Conservation (phyloP, 176 grass and related monocot species). For the Oryza punctata region DNA sequence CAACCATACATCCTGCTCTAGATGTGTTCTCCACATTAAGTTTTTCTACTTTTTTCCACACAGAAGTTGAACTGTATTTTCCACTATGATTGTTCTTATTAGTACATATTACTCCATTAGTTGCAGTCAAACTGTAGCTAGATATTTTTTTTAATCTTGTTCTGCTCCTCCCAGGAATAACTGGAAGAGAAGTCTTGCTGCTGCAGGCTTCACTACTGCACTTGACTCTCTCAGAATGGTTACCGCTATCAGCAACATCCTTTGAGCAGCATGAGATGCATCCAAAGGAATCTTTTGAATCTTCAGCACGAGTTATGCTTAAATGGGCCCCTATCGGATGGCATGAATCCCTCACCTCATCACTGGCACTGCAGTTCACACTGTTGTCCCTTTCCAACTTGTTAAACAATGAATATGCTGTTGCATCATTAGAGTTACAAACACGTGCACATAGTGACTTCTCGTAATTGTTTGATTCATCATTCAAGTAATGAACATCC, state of each 20-base stretch:
- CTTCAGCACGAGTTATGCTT: constrained; percentile 25
- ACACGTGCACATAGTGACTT: constrained; percentile 21
- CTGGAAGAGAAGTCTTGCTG: constrained; percentile 42
- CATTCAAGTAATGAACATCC: constrained; percentile 23
- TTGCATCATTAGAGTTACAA: constrained; percentile 14
- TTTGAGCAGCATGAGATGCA: constrained; percentile 27
- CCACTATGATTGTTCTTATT: constrained; percentile 36
- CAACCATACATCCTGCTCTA: constrained; percentile 23
- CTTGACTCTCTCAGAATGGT: constrained; percentile 41
- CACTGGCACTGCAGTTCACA: constrained; percentile 14
- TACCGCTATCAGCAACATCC: constrained; percentile 37
- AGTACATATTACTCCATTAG: constrained; percentile 33
- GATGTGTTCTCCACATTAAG: constrained; percentile 9
- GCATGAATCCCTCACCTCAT: constrained; percentile 27
- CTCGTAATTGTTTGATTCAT: constrained; percentile 28
- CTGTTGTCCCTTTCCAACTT: constrained; percentile 23
- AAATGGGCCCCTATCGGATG: constrained; percentile 15
- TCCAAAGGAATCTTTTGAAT: constrained; percentile 26
- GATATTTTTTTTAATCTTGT: constrained; percentile 34
- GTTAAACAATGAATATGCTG: constrained; percentile 15
- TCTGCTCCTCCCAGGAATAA: constrained; percentile 34
- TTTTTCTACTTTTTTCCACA: constrained; percentile 67
- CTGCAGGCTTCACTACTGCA: constrained; percentile 52
- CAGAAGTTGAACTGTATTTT: constrained; percentile 43
- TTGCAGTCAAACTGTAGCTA: constrained; percentile 14